These are phyloP conservation scores for Jimgerdemannia flammicorona DNA, from an alignment of 192 early-diverging fungal genomes.

Conservation along the genomic window DNA sequence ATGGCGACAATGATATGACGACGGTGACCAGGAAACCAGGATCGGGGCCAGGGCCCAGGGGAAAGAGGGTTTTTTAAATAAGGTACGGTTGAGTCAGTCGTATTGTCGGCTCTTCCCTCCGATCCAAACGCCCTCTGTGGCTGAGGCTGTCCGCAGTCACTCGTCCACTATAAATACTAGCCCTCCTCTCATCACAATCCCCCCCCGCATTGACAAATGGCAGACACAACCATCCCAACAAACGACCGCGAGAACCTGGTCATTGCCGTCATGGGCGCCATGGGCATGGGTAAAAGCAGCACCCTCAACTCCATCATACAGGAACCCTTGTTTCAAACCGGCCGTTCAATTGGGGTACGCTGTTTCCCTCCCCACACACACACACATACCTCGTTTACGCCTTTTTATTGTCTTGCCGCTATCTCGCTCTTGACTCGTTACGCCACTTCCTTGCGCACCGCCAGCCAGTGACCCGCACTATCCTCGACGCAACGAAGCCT, in stretches of 20 bases:
- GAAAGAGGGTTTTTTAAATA: too few relatives aligned
- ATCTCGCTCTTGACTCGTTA: slow-evolving; percentile 11
- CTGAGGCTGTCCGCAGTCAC: neutral
- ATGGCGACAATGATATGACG: too few relatives aligned
- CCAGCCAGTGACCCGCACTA: slow-evolving; percentile 21
- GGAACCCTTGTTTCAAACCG: slow-evolving; percentile 40
- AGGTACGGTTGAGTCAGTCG: too few relatives aligned
- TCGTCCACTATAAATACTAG: neutral
- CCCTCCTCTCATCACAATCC: neutral
- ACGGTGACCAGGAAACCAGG: too few relatives aligned
- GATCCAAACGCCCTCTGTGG: neutral
- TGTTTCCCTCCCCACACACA: neutral
- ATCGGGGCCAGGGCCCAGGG: too few relatives aligned
- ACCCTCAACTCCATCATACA: slow-evolving; percentile 47
- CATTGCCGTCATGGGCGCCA: slow-evolving; percentile 11
- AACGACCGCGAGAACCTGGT: slow-evolving; percentile 4
- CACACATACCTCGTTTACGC: neutral
- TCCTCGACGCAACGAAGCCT: slow-evolving; percentile 11
- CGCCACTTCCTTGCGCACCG: neutral
- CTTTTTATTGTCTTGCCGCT: neutral
- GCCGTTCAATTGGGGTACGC: slow-evolving; percentile 35
- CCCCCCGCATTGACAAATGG: neutral
- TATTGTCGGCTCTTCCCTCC: too few relatives aligned
- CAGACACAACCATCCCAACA: neutral
- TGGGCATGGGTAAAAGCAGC: slow-evolving; percentile 50